Base-by-base conservation (phyloP, 1,284 basidiomycete genomes). In the Tremellales sp. region DNA sequence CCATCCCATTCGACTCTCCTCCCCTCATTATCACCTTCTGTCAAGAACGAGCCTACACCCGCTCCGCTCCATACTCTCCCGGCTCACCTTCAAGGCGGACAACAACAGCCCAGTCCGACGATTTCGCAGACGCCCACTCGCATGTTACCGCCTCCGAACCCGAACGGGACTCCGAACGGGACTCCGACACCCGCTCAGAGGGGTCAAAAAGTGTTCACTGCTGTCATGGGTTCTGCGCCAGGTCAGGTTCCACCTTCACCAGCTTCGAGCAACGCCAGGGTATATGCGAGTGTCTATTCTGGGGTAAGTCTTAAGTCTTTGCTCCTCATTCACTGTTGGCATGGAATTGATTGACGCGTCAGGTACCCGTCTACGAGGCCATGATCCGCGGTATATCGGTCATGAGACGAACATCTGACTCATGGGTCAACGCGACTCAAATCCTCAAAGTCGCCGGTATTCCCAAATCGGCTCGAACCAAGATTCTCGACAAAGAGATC, bases 391-490 rank as follows among this genome's bases (percentile, higher is more conserved):
- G 93, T 46, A 97, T 97, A 67, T 93, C 93, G 2, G 94, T 98
- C 61, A 99, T 99, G 96, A 85, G 94, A 51, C 80, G 96, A 65
- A 83, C 92, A 62, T 83, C 84, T 42, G 96, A 98, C 76, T 91
- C 89, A 21, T 74, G 71, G 70, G 70, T 81, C 61, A 98, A 99
- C 77, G 94, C 94, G 58, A 98, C 96, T 5, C 96, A 98, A 75
- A 97, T 99, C 57, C 84, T 98, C 66, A 99, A 99, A 76, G 93
- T 98, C 37, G 96, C 96, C 7, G 96, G 96, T 37, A 87, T 98
- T 53, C 91, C 96, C 75, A 99, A 99, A 76, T 92, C 91, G 2
- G 83, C 87, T 35, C 81, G 96, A 39, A 97, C 94, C 21, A 97
- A 97, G 81, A 97, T 97, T 51, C 80, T 98, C 31, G 96, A 98